phyloP scores from a whole-genome alignment of 352 stramenopile genomes.

The Globisporangium emineosum region DNA sequence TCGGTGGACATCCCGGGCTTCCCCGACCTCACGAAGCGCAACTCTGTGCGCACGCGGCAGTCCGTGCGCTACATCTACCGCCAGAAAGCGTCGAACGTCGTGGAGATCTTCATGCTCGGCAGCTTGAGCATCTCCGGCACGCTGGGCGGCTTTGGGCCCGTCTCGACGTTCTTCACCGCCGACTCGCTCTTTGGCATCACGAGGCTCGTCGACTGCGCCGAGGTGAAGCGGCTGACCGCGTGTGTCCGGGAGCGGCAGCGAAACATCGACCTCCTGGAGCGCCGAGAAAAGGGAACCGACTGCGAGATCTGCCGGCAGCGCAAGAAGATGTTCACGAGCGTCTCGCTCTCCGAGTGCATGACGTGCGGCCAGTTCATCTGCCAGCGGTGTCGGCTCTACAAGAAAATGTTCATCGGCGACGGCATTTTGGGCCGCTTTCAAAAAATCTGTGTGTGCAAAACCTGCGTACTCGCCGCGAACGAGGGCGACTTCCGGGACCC shows the following conservation, averaged over 20 bases:
- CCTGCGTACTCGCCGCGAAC: conserved; percentile 38
- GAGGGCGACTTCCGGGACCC: conserved; percentile 24
- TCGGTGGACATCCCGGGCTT: conserved; percentile 63
- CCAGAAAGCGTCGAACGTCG: conserved; percentile 42
- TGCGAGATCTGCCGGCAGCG: conserved; percentile 34
- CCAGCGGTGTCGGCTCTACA: conserved; percentile 37
- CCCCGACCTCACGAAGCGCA: conserved; percentile 38
- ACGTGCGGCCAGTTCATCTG: conserved; percentile 49
- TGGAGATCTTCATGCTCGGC: conserved; percentile 65
- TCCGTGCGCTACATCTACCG: conserved; percentile 56
- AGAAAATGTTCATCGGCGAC: conserved; percentile 41
- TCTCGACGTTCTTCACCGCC: conserved; percentile 39
- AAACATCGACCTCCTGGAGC: conserved; percentile 30
- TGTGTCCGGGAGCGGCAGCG: conserved; percentile 40
- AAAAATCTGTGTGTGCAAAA: conserved; percentile 38
- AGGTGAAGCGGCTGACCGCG: conserved; percentile 52
- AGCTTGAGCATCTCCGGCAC: conserved; percentile 44
- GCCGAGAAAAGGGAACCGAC: conserved; percentile 13
- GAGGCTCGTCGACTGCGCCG: conserved; percentile 42
- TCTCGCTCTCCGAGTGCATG: conserved; percentile 31
- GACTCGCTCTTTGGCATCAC: conserved; percentile 47
- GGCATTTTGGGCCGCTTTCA: conserved; percentile 45
- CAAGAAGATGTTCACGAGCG: conserved; percentile 34
- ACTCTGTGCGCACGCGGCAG: conserved; percentile 52
- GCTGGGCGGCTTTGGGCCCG: conserved; percentile 28